Conservation (phyloP, 805 yeast species). For the Kluyveromyces nonfermentans region DNA sequence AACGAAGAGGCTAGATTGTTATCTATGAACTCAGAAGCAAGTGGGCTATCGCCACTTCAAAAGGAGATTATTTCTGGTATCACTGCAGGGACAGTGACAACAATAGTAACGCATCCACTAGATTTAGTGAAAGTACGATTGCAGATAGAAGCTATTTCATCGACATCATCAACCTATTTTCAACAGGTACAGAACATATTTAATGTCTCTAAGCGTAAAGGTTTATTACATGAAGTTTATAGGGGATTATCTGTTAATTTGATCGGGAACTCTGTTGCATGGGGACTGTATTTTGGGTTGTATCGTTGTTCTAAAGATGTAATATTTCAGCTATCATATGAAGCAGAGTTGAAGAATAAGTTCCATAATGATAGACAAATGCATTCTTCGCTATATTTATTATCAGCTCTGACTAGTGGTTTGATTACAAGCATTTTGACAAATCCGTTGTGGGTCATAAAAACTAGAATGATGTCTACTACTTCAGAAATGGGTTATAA, state of each 20-base stretch:
- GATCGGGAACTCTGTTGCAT: slow-evolving; percentile 74
- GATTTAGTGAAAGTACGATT: slow-evolving; percentile 78
- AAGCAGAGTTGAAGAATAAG: slow-evolving; percentile 4
- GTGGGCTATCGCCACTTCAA: slow-evolving; percentile 20
- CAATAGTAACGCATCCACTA: slow-evolving; percentile 78
- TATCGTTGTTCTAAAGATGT: slow-evolving; percentile 53
- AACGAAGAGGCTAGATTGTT: too few relatives aligned
- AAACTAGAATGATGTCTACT: slow-evolving; percentile 72
- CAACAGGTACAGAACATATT: slow-evolving; percentile 20
- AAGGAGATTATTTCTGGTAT: slow-evolving; percentile 64
- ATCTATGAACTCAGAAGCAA: too few relatives aligned
- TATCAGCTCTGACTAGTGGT: slow-evolving; percentile 64
- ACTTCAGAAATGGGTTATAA: slow-evolving; percentile 32
- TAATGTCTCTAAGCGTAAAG: slow-evolving; percentile 6
- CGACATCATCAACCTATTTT: slow-evolving; percentile 20
- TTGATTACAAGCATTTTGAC: slow-evolving; percentile 64
- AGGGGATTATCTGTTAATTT: slow-evolving; percentile 76
- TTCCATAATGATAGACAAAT: slow-evolving; percentile 27
- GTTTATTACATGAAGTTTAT: slow-evolving; percentile 35
- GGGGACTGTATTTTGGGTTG: slow-evolving; percentile 80
- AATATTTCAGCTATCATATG: slow-evolving; percentile 15
- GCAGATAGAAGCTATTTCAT: slow-evolving; percentile 43
- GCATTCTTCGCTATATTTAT: slow-evolving; percentile 38
- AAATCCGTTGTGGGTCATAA: slow-evolving; percentile 92
- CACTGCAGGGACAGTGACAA: slow-evolving; percentile 72